Conservation (phyloP, 192 early-diverging fungal species). For the Backusella australiensis region DNA sequence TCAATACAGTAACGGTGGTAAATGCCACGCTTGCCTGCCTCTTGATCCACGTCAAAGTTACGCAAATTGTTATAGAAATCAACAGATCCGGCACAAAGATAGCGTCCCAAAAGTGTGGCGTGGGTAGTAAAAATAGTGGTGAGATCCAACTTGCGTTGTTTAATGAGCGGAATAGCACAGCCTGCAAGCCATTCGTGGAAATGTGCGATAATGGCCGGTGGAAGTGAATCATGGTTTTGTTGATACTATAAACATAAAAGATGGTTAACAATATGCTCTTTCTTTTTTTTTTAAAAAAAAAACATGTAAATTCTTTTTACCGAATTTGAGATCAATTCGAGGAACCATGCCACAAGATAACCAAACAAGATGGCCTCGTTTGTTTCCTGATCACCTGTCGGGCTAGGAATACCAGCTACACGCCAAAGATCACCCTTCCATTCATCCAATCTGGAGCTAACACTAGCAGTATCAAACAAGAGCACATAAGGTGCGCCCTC, state of each 20-base stretch:
- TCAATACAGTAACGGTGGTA: constrained; percentile 98
- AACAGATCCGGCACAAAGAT: constrained; percentile 93
- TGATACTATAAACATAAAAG: constrained; percentile 2
- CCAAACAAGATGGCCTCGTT: constrained; percentile 96
- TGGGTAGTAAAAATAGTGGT: constrained; percentile 98
- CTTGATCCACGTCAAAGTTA: constrained; percentile 92
- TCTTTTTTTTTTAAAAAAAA: not conserved
- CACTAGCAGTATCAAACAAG: constrained; percentile 84
- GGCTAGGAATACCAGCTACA: constrained; percentile 85
- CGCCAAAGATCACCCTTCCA: constrained; percentile 98
- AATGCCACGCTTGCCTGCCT: constrained; percentile 95
- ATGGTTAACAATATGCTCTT: not conserved
- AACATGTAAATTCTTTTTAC: not conserved
- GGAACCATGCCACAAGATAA: constrained; percentile 93
- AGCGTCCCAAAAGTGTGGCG: constrained; percentile 92
- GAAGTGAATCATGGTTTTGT: constrained; percentile 13
- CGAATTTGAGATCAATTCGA: constrained; percentile 66
- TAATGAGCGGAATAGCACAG: constrained; percentile 83
- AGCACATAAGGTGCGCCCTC: constrained; percentile 91
- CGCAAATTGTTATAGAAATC: constrained; percentile 97
- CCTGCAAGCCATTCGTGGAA: constrained; percentile 98
- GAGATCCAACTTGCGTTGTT: constrained; percentile 82
- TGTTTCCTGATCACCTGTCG: constrained; percentile 87
- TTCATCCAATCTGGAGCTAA: constrained; percentile 79
- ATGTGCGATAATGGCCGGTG: constrained; percentile 84